These are phyloP conservation scores for Amorphotheca resinae DNA, from an alignment of 495 filamentous ascomycete species.

Conservation along the genomic window DNA sequence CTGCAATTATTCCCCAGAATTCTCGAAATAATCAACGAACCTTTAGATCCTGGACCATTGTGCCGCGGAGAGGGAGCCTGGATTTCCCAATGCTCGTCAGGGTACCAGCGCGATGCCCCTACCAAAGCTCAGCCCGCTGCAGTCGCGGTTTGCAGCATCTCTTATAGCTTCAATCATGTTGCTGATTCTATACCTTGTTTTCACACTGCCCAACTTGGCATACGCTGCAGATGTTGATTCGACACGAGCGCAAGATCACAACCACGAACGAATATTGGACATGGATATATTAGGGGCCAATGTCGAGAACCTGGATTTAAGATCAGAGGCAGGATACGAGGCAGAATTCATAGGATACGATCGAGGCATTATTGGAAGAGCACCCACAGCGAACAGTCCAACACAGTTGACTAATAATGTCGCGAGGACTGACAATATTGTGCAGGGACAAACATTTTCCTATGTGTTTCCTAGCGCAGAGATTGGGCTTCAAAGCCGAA, in stretches of 20 bases:
- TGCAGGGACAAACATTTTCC: conserved; percentile 42
- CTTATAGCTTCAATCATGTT: conserved; percentile 42
- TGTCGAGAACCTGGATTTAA: conserved; percentile 24
- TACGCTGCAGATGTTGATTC: conserved; percentile 37
- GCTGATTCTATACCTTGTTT: conserved; percentile 39
- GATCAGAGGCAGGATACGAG: conserved; percentile 8
- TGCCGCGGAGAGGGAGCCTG: not conserved
- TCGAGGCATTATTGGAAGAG: conserved; percentile 50
- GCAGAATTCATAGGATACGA: conserved; percentile 31
- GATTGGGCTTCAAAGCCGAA: conserved; percentile 11
- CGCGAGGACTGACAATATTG: conserved; percentile 38
- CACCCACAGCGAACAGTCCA: conserved; percentile 27
- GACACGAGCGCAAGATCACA: conserved; percentile 31
- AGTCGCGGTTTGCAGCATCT: conserved; percentile 57
- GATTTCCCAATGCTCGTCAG: conserved; percentile 12
- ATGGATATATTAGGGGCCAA: conserved; percentile 22
- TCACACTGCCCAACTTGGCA: conserved; percentile 44
- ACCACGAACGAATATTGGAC: conserved; percentile 30
- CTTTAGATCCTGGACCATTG: not conserved
- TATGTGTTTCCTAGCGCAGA: conserved; percentile 39
- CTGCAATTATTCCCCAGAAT: no score
- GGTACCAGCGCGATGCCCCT: conserved; percentile 18
- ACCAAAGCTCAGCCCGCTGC: conserved; percentile 38
- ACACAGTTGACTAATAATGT: conserved; percentile 50
- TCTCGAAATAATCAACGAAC: no score